Percentiles rank a stretch among this genome's conserved stretches.
phyloP scores from a whole-genome alignment of 352 stramenopile genomes.

The Phytopythium helicoides region DNA sequence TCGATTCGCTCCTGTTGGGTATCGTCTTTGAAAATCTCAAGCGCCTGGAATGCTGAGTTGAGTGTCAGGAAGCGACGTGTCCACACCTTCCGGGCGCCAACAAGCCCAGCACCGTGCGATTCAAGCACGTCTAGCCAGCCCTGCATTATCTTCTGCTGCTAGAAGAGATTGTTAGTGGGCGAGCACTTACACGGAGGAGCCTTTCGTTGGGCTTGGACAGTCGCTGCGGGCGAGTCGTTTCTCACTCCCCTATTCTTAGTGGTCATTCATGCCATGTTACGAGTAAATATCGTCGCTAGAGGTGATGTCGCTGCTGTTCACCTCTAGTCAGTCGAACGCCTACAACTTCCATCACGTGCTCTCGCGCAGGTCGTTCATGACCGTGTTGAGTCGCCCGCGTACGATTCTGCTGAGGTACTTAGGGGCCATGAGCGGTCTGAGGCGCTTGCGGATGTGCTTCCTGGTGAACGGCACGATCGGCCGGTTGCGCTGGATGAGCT shows the following conservation, averaged over 20 bases:
- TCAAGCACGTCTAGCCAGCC: slow-evolving; percentile 64
- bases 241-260: too few species aligned
- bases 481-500: slow-evolving; percentile 50
- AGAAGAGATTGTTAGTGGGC: not conserved
- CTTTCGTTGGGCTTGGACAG: not conserved
- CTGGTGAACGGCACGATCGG: slow-evolving; percentile 41
- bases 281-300: too few species aligned
- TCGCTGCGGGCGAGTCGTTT: too few species aligned
- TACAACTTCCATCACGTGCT: not conserved
- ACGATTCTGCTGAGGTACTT: slow-evolving; percentile 2
- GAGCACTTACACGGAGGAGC: not conserved
- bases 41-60: slow-evolving; percentile 40
- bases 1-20: slow-evolving; percentile 34
- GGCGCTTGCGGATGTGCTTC: slow-evolving; percentile 31
- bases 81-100: slow-evolving; percentile 34
- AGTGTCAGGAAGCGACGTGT: slow-evolving; percentile 45
- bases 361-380: slow-evolving; percentile 5
- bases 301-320: too few species aligned
- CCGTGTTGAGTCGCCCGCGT: not conserved
- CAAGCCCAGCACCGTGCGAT: slow-evolving; percentile 5
- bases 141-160: slow-evolving; percentile 29
- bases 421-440: slow-evolving; percentile 1
- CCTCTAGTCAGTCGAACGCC: not conserved
- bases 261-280: too few species aligned
- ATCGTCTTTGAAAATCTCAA: slow-evolving; percentile 62